phyloP scores from a whole-genome alignment of 345 rosid genomes.

The Eucalyptus cloeziana region DNA sequence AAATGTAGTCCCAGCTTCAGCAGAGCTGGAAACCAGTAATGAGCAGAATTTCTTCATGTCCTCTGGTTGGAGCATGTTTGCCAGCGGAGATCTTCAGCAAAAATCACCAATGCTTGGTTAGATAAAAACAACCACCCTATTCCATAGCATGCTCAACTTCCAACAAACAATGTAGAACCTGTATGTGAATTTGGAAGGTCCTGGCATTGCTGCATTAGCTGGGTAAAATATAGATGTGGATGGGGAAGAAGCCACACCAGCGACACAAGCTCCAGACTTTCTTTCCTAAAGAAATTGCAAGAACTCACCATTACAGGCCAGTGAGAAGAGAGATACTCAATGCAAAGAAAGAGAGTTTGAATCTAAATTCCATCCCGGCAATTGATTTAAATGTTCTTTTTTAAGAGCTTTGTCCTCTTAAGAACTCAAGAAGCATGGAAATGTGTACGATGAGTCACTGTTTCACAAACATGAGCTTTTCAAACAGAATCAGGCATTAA shows the following conservation, averaged over 20 bases:
- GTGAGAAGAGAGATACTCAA: neutral
- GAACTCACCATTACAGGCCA: neutral
- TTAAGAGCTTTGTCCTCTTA: neutral
- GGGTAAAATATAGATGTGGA: constrained; percentile 13
- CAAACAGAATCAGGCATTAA: neutral
- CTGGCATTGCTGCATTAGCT: constrained; percentile 11
- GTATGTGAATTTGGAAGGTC: constrained; percentile 20
- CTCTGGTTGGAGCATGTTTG: constrained; percentile 34
- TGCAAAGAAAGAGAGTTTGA: neutral
- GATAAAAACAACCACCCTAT: neutral
- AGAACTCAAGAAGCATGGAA: neutral
- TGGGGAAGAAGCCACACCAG: neutral
- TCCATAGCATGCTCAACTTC: neutral
- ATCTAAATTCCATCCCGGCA: neutral
- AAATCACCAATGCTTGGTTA: neutral
- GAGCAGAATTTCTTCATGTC: constrained; percentile 50
- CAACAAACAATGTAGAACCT: constrained; percentile 15
- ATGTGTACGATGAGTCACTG: neutral
- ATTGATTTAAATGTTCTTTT: neutral
- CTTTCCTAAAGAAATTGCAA: neutral
- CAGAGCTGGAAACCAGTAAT: constrained; percentile 35
- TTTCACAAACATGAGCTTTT: neutral
- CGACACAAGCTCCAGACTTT: constrained; percentile 9
- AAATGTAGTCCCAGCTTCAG: constrained; percentile 23
- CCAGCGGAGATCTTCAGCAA: constrained; percentile 46